Conservation (phyloP, 2,329 filamentous ascomycete species). For the Plenodomus tracheiphilus region DNA sequence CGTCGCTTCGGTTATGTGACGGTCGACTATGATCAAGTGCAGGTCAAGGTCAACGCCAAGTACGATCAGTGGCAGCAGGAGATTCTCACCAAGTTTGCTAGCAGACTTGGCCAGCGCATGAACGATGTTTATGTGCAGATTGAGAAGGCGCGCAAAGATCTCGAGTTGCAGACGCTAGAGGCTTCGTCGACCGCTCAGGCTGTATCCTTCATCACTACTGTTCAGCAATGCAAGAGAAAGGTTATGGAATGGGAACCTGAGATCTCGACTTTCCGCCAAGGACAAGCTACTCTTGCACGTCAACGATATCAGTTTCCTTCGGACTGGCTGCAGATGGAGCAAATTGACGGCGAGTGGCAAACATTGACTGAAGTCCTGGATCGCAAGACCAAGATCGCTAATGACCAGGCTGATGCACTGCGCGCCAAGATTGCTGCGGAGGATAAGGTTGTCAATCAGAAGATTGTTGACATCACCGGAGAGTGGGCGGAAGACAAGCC, state of each 20-base stretch:
- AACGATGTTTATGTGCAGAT: conserved; percentile 90
- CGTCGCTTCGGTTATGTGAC: conserved; percentile 91
- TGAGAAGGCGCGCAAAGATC: conserved; percentile 83
- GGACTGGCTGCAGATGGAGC: conserved; percentile 94
- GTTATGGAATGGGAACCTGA: conserved; percentile 94
- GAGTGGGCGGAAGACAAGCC: conserved; percentile 98
- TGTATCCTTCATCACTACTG: conserved; percentile 96
- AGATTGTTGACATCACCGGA: conserved; percentile 79
- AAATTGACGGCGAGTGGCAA: conserved; percentile 95
- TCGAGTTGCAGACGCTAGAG: conserved; percentile 90
- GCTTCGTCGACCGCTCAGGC: conserved; percentile 95
- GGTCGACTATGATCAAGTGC: conserved; percentile 97
- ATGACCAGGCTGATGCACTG: conserved; percentile 93
- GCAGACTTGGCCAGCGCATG: conserved; percentile 85
- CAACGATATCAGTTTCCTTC: conserved; percentile 92
- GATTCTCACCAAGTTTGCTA: conserved; percentile 89
- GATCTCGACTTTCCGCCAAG: conserved; percentile 93
- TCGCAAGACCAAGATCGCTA: conserved; percentile 91
- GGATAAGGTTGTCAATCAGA: conserved; percentile 86
- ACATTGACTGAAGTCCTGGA: conserved; percentile 88
- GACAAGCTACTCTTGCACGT: conserved; percentile 86
- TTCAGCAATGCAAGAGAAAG: conserved; percentile 93
- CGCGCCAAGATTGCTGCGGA: conserved; percentile 94
- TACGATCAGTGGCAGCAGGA: conserved; percentile 99
- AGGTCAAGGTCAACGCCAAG: conserved; percentile 97